A percentile compares a stretch with the other conserved stretches of the same genome.
These are phyloP conservation scores for Synchytrium microbalum DNA, from an alignment of 371 early-diverging fungal genomes.

Conservation along the genomic window DNA sequence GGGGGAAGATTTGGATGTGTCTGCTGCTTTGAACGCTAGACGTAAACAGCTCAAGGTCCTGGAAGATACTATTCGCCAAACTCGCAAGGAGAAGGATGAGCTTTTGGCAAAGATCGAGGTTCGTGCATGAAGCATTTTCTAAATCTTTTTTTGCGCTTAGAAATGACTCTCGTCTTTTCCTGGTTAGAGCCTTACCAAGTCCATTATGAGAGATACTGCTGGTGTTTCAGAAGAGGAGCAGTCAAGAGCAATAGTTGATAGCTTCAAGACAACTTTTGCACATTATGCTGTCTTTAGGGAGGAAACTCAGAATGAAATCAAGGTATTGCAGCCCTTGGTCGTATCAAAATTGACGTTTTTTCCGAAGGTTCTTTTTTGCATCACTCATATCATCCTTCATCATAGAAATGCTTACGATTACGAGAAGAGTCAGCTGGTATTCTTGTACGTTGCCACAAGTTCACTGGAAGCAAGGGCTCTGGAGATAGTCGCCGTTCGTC, in stretches of 20 bases:
- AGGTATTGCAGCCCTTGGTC: not conserved
- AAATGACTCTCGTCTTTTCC: not conserved
- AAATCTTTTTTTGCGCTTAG: not conserved
- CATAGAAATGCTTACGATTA: not conserved
- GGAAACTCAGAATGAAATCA: not conserved
- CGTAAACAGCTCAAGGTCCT: not conserved
- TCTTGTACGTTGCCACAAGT: not conserved
- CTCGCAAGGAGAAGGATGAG: conserved; percentile 2
- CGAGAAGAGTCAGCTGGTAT: not conserved
- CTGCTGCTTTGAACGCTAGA: not conserved
- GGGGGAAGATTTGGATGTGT: not conserved
- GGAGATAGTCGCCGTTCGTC: not conserved
- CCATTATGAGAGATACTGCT: not conserved
- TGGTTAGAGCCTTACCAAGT: not conserved
- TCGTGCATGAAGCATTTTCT: not conserved
- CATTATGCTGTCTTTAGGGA: not conserved
- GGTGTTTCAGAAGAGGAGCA: not conserved
- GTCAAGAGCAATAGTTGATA: not conserved
- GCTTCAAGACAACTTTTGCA: not conserved
- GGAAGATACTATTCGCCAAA: not conserved
- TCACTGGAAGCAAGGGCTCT: not conserved
- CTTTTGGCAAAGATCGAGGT: not conserved
- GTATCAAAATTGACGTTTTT: not conserved
- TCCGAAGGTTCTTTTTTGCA: not conserved
- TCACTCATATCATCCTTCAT: not conserved